Evolutionary conservation across 2,329 filamentous ascomycete species (phyloP), one percentile per base, ranked within the genome.

Genomic region (Penicillium sclerotigenum): DNA sequence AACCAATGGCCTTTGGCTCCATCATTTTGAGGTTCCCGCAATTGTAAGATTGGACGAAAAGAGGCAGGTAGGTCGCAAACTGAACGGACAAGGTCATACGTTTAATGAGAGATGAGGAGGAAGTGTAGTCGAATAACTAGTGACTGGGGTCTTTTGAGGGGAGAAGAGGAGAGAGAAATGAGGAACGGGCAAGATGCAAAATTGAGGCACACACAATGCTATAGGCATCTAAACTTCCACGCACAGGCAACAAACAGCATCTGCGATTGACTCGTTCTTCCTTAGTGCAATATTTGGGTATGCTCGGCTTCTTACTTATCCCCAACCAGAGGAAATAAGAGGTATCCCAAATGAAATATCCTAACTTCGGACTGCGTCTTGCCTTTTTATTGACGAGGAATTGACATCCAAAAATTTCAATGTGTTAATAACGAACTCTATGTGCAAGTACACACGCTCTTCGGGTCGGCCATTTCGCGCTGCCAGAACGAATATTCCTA

Each of bases 1-100:
- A 59, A 4, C 58, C 58, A 67, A 56, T 36, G 6, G 16, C 22
- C 31, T 47, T 47, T 36, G 18, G 11, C 24, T 18, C 5, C 45
- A 13, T 26, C 16, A 36, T 47, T 6, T 47, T 26, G 20, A 7
- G 2, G n/a, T 26, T 47, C 4, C 31, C 18, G 20, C 13, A 5
- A 9, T 3, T 37, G 31, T 13, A 14, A 24, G 7, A 16, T 47
- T 36, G 45, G 9, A 13, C 3, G 10, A n/a, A 8, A 18, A 28
- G 11, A 24, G 14, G n/a, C 10, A 37, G n/a, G 36, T 37, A 13
- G 11, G 13, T 37, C 10, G 4, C 36, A 37, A 10, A 11, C 18
- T 5, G 20, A 6, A 37, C 10, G 5, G 36, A 37, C 36, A 18
- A 6, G 5, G 2, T 20, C n/a, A 7, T 13, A 20, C 13, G 36